A percentile compares a stretch with the other conserved stretches of the same genome.
Conservation (phyloP, 1,139 yeast genomes). For the Kluyveromyces marxianus region DNA sequence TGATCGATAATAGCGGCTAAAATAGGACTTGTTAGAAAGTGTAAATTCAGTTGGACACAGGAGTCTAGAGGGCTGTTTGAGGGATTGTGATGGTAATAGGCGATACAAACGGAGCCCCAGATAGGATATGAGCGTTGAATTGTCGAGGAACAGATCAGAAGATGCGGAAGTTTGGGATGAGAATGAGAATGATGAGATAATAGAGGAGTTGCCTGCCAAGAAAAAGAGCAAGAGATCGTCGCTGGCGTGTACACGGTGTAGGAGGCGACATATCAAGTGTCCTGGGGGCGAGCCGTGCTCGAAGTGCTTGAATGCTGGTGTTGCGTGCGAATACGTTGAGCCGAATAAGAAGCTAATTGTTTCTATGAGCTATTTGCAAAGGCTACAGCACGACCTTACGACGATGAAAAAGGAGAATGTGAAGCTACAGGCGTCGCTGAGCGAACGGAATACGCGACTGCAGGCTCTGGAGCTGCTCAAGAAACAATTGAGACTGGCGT, state of each 20-base stretch:
- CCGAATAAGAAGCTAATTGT: conserved; percentile 74
- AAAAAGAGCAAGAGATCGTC: conserved; percentile 14
- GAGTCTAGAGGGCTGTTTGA: too few relatives aligned
- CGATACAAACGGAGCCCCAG: too few relatives aligned
- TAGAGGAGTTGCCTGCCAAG: neutral
- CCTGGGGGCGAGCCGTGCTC: conserved; percentile 76
- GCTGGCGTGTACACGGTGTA: conserved; percentile 54
- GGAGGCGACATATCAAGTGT: conserved; percentile 70
- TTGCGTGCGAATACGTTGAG: conserved; percentile 67
- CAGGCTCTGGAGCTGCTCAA: conserved; percentile 1
- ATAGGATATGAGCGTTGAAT: too few relatives aligned
- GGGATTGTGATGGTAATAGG: neutral
- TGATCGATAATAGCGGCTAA: too few relatives aligned
- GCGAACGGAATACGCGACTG: conserved; percentile 1
- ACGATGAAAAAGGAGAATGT: conserved; percentile 47
- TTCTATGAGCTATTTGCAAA: conserved; percentile 63
- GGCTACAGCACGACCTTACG: conserved; percentile 57
- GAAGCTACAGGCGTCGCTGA: conserved; percentile 39
- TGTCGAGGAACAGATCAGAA: neutral
- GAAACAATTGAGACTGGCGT: neutral
- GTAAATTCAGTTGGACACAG: too few relatives aligned
- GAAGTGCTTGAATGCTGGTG: conserved; percentile 52
- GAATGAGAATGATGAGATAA: neutral
- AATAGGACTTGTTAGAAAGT: too few relatives aligned
- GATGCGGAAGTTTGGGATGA: neutral